Evolutionary conservation across 371 early-diverging fungal species (phyloP).

Genomic region (Rhizopus sp.): DNA sequence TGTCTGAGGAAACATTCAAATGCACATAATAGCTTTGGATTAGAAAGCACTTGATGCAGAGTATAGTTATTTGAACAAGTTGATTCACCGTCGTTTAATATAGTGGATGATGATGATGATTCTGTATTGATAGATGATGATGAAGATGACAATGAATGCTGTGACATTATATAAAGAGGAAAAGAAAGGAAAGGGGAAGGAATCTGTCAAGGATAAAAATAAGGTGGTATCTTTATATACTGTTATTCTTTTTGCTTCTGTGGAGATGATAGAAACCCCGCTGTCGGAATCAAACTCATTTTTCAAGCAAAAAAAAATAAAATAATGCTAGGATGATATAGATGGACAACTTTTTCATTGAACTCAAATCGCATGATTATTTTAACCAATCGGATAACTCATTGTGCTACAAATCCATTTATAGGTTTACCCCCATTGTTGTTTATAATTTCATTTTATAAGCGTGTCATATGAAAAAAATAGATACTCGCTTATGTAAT

Average conservation of each 20-base stretch:
- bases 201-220: not conserved
- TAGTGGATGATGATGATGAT: constrained; percentile 15
- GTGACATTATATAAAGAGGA: constrained; percentile 13
- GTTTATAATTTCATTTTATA: not conserved
- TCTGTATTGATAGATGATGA: constrained; percentile 9
- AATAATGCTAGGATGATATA: not conserved
- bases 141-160: constrained; percentile 22
- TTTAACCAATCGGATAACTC: constrained; percentile 23
- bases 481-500: no score
- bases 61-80: constrained; percentile 8
- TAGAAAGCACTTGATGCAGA: constrained; percentile 27
- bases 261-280: not conserved
- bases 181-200: not conserved
- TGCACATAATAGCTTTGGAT: constrained; percentile 28
- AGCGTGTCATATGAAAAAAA: no score
- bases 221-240: no score
- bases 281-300: not conserved
- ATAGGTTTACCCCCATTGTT: no score
- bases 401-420: no score
- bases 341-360: no score
- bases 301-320: not conserved
- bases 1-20: constrained; percentile 31
- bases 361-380: constrained; percentile 28
- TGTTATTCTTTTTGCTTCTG: not conserved
- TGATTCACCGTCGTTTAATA: constrained; percentile 9